Evolutionary conservation across 1,284 basidiomycete genomes (phyloP).

Genomic region (Naganishia cerealis): DNA sequence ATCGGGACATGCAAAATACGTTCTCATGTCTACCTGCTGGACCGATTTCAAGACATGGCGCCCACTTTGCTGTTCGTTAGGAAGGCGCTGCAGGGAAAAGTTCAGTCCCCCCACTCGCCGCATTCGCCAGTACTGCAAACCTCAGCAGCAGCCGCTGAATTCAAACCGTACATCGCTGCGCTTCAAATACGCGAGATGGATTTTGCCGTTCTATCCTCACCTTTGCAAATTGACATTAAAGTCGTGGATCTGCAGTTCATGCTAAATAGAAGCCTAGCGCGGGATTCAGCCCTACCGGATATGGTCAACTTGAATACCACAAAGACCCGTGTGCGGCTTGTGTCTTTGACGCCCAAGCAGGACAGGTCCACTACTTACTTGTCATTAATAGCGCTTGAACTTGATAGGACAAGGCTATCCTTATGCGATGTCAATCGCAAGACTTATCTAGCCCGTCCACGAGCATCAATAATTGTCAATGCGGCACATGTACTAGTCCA

Average conservation of each 20-base stretch:
- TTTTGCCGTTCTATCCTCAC: slow-evolving; percentile 4
- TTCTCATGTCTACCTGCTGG: slow-evolving; percentile 15
- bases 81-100: not conserved
- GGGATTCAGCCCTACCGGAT: slow-evolving; percentile 1
- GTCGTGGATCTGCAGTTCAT: slow-evolving; percentile 20
- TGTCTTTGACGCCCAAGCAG: slow-evolving; percentile 13
- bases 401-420: slow-evolving; percentile 10
- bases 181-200: slow-evolving; percentile 19
- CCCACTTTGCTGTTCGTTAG: slow-evolving; percentile 4
- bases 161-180: not conserved
- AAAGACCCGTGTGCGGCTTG: slow-evolving; percentile 14
- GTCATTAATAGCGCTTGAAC: slow-evolving; percentile 14
- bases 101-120: too few species aligned
- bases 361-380: slow-evolving; percentile 1
- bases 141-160: not conserved
- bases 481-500: slow-evolving; percentile 17
- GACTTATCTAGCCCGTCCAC: not conserved
- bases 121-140: not conserved
- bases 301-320: slow-evolving; percentile 11
- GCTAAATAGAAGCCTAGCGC: not conserved
- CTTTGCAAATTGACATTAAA: slow-evolving; percentile 13
- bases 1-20: slow-evolving; percentile 13
- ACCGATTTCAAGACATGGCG: slow-evolving; percentile 17
- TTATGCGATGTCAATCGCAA: not conserved
- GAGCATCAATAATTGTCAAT: slow-evolving; percentile 20